These are phyloP conservation scores for Russula olivacea DNA, from an alignment of 768 basidiomycete genomes.

Conservation along the genomic window DNA sequence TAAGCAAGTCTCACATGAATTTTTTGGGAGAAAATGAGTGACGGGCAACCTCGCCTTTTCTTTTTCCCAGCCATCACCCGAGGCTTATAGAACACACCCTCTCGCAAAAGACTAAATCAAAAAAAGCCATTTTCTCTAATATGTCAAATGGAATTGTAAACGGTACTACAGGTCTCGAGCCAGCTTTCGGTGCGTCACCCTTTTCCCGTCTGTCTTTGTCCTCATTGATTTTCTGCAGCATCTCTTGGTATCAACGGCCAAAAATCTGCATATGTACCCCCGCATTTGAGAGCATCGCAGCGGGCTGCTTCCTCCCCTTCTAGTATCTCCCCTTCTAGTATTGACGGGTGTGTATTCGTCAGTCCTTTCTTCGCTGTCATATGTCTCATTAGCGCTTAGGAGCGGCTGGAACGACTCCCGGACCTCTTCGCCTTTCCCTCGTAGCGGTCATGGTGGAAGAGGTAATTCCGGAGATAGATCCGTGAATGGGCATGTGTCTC, in stretches of 20 bases:
- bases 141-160: conserved; percentile 93
- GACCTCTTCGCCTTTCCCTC: conserved; percentile 50
- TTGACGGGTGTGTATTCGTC: conserved; percentile 47
- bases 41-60: conserved; percentile 17
- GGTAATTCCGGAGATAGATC: conserved; percentile 41
- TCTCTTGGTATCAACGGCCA: conserved; percentile 64
- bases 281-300: conserved; percentile 81
- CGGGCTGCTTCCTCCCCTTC: conserved; percentile 62
- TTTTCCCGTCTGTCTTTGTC: background rate
- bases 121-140: conserved; percentile 40
- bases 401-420: conserved; percentile 74
- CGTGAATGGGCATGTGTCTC: conserved; percentile 34
- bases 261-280: conserved; percentile 83
- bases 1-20: conserved; percentile 21
- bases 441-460: conserved; percentile 39
- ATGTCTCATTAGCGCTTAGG: conserved; percentile 34
- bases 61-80: conserved; percentile 34
- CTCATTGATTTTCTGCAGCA: conserved; percentile 38
- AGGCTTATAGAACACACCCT: conserved; percentile 34
- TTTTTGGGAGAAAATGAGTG: conserved; percentile 5
- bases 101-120: conserved; percentile 19
- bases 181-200: conserved; percentile 48
- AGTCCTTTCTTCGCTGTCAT: conserved; percentile 3
- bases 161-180: conserved; percentile 63
- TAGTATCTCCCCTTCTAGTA: conserved; percentile 31